Percentiles rank a stretch among this genome's conserved stretches.
These are phyloP conservation scores for Didymella keratinophila DNA, from an alignment of 2,329 filamentous ascomycete species.

Conservation along the genomic window DNA sequence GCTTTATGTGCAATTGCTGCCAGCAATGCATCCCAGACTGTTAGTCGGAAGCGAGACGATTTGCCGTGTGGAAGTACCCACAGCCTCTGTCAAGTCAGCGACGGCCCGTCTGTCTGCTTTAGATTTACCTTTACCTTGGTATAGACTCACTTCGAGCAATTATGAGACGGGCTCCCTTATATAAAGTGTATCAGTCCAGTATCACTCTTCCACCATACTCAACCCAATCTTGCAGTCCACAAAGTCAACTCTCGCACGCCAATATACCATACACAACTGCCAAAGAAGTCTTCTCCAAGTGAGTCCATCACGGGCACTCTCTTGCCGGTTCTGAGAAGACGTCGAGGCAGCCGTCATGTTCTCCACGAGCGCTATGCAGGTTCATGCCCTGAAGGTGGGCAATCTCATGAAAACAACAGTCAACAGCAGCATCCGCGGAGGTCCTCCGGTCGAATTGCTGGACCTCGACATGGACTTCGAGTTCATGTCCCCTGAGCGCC, in stretches of 20 bases:
- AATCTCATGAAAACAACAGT: constrained; percentile 7
- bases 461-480: constrained; percentile 11
- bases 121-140: not conserved
- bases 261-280: not conserved
- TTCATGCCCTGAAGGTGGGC: not conserved
- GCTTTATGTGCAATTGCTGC: not conserved
- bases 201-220: not conserved
- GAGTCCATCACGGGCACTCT: too few relatives aligned
- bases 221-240: not conserved
- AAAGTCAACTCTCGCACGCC: not conserved
- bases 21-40: not conserved
- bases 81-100: not conserved
- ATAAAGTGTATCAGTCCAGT: not conserved
- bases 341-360: not conserved
- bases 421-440: not conserved
- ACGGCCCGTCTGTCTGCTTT: not conserved
- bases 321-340: too few relatives aligned
- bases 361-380: not conserved
- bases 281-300: not conserved
- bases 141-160: not conserved
- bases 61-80: not conserved
- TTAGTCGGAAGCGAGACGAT: not conserved
- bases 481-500: constrained; percentile 8
- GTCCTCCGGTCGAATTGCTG: constrained; percentile 8
- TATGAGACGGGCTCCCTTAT: not conserved